Percentiles rank a stretch among this genome's conserved stretches.
phyloP scores from a whole-genome alignment of 306 rosid species.

The Quercus alba region DNA sequence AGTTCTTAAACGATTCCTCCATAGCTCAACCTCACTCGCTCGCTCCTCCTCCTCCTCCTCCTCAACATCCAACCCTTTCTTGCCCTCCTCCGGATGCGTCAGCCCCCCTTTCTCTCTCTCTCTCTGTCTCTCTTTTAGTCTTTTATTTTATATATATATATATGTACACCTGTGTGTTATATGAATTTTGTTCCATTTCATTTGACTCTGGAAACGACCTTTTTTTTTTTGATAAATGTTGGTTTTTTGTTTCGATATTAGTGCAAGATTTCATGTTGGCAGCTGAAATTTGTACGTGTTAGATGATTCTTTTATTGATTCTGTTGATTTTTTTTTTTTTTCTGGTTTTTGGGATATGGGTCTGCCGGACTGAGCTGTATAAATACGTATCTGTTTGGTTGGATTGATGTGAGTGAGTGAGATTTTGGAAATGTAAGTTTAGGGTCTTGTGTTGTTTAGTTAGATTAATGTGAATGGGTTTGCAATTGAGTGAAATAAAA shows the following conservation, averaged over 20 bases:
- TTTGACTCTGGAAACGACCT: background rate
- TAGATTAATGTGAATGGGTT: background rate
- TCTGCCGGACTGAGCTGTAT: too few species aligned
- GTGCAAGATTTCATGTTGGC: background rate
- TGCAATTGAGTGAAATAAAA: background rate
- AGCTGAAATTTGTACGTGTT: background rate
- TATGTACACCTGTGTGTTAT: background rate
- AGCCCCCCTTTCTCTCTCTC: background rate
- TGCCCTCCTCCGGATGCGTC: slow-evolving; percentile 1
- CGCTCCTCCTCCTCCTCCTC: background rate
- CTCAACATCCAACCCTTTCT: background rate
- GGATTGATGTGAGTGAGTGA: background rate
- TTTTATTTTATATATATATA: background rate
- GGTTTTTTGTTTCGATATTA: background rate
- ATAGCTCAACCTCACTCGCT: background rate
- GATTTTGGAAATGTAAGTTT: background rate
- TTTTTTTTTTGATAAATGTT: background rate
- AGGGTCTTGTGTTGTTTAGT: background rate
- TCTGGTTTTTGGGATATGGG: background rate
- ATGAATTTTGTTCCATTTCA: background rate
- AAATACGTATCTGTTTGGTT: background rate
- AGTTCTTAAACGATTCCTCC: background rate
- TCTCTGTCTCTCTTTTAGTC: background rate
- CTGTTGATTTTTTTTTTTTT: background rate
- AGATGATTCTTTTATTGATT: background rate